Percentiles rank a stretch among this genome's conserved stretches.
Conservation (phyloP, 2,329 filamentous ascomycete species). For the Fusarium papillatum region DNA sequence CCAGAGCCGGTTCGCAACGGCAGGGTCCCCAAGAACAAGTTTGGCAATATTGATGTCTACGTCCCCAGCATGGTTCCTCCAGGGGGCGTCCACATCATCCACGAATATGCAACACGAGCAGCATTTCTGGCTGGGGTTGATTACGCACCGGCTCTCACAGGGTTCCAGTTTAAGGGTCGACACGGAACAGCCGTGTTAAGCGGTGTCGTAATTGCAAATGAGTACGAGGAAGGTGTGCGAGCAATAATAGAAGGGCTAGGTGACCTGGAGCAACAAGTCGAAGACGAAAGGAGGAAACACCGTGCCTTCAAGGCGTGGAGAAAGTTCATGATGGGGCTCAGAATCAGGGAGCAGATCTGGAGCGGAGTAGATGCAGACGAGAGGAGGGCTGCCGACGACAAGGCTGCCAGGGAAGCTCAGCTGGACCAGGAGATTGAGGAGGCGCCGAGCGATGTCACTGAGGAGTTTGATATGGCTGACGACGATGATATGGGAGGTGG, state of each 20-base stretch:
- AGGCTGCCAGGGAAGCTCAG: conserved; percentile 52
- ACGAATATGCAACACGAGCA: conserved; percentile 74
- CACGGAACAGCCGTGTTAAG: conserved; percentile 87
- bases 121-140: conserved; percentile 84
- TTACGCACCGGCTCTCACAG: conserved; percentile 90
- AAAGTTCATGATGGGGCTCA: conserved; percentile 81
- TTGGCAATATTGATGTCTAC: conserved; percentile 94
- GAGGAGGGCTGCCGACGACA: conserved; percentile 55
- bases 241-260: conserved; percentile 77
- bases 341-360: conserved; percentile 82
- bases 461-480: conserved; percentile 58
- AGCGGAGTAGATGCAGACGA: conserved; percentile 65
- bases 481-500: conserved; percentile 61
- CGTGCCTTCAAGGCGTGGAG: conserved; percentile 76
- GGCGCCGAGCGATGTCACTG: conserved; percentile 56
- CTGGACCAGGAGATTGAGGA: conserved; percentile 51
- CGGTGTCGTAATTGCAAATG: conserved; percentile 81
- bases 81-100: conserved; percentile 81
- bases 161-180: conserved; percentile 89
- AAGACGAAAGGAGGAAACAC: conserved; percentile 79
- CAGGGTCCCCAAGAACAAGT: conserved; percentile 88
- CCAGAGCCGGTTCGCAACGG: conserved; percentile 83
- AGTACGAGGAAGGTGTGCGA: conserved; percentile 79
- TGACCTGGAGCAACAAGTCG: conserved; percentile 74
- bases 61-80: conserved; percentile 91